Evolutionary conservation across 1,139 yeast genomes (phyloP), one percentile per base, ranked within the genome.

Genomic region (Pichia sp.): DNA sequence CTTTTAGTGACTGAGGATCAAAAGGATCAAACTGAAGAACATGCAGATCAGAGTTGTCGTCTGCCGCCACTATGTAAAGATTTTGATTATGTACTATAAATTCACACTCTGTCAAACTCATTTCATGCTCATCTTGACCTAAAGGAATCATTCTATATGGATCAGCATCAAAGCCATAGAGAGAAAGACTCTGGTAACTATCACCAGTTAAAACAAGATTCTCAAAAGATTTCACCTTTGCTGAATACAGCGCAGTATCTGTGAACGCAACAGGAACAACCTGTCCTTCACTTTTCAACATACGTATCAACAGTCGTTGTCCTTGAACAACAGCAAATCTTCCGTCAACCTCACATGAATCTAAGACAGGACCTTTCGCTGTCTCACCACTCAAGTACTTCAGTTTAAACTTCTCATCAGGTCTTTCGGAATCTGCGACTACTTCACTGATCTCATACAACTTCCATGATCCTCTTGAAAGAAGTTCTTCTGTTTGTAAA

Each of bases 211-310:
- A 53, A 22, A 89, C 59, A 55, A 89, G 65, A 59, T 89, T 86
- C 31, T 94, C 91, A 58, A 85, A 78, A 50, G 88, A 73, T 60
- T 89, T 89, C 21, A 86, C 74, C 50, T 84, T 95, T 12, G 84
- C 71, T 2, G 86, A 79, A 58, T 77, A 86, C 1, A 88, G 77
- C 2, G 91, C 78, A 21, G 89, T 76, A 58, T 91, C 97, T 44
- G 83, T 69, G 55, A 93, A 91, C 2, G 97, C 98, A 3, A 91
- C 96, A 0, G 98, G 96, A 50, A 80, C 88, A 14, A 84, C 80
- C 37, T 74, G 68, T 41, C 84, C 83, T 56, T 83, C 89, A 28
- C 48, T 49, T 52, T 81, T 91, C 37, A 88, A 69, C 59, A 84
- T 93, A 54, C 97, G 70, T 6, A 89, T 79, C 52, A 88, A 68